A percentile compares a stretch with the other conserved stretches of the same genome.
Evolutionary conservation across 225 moss, liverwort and hornwort species (phyloP).

Genomic region (Pseudoscleropodium purum): DNA sequence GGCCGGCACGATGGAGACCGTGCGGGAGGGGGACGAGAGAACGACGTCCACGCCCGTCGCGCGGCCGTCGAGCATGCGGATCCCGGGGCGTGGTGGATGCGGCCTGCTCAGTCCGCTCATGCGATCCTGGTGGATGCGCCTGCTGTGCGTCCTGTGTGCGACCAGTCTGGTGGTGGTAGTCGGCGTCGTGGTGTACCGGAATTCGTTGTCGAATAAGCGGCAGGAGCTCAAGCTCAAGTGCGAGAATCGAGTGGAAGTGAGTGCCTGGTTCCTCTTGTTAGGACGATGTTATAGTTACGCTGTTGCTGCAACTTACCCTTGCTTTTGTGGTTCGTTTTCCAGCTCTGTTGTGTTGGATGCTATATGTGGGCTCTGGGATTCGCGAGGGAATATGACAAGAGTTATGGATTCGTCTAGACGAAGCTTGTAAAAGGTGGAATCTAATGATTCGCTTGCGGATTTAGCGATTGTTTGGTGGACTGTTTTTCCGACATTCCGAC

Average conservation of each 20-base stretch:
- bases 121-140: constrained; percentile 29
- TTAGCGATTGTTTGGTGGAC: neutral
- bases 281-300: neutral
- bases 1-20: constrained; percentile 3
- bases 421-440: neutral
- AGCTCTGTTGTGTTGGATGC: neutral
- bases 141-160: constrained; percentile 10
- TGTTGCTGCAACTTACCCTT: neutral
- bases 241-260: constrained; percentile 39
- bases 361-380: neutral
- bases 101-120: constrained; percentile 4
- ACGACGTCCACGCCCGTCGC: neutral
- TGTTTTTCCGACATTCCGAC: neutral
- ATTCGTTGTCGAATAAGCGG: constrained; percentile 21
- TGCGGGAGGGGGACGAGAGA: neutral
- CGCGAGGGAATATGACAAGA: neutral
- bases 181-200: constrained; percentile 27
- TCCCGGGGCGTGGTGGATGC: constrained; percentile 4
- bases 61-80: neutral
- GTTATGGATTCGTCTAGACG: neutral
- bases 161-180: constrained; percentile 25
- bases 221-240: constrained; percentile 44
- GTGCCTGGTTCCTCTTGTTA: neutral
- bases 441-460: neutral
- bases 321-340: neutral